Base-by-base conservation (phyloP, 768 basidiomycete species). In the Pulveroboletus sp. region DNA sequence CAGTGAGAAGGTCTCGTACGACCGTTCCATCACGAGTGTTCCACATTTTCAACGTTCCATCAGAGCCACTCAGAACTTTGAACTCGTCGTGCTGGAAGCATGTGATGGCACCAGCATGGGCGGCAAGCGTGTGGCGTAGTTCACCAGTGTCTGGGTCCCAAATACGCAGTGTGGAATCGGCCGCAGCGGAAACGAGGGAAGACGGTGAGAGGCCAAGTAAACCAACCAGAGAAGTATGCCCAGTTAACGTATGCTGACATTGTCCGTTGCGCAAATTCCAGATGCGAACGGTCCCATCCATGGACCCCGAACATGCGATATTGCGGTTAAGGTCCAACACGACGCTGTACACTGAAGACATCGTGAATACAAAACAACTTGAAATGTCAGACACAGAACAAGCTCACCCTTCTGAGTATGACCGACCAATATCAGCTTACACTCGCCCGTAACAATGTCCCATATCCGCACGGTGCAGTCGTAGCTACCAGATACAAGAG, bases 61-160 rank as follows among this genome's bases (percentile, higher is more conserved):
- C 96, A 12, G 88, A 90, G 11, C 95, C 95, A 61, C 88, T 91
- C 27, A 99, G 78, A 39, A 98, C 91, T 65, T 96, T 97, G 75
- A 90, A 92, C 66, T 98, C 94, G 66, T 98, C 95, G 58, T 96
- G 93, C 68, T 95, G 93, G 77, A 98, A 97, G 71, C 95, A 99
- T 15, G 96, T 98, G 58, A 99, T 98, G n/a, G 95, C 93, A 18
- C 94, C 95, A 6, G 87, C 88, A 66, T 98, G 95, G 1, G 90
- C 92, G 4, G 86, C 84, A 28, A 99, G 79, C 0, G 86, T 84
- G 57, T 93, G 86, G 35, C 80, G 82, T 28, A 90, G 75, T 50
- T 84, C 83, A 48, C 92, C 91, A 1, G 81, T 81, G 33, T 85
- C 82, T 2, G 93, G 89, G 62, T 98, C 87, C 95, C 95, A 98